Evolutionary conservation across 768 basidiomycete genomes (phyloP), one percentile per base, ranked within the genome.

Genomic region (Rhodotorula kratochvilovae): DNA sequence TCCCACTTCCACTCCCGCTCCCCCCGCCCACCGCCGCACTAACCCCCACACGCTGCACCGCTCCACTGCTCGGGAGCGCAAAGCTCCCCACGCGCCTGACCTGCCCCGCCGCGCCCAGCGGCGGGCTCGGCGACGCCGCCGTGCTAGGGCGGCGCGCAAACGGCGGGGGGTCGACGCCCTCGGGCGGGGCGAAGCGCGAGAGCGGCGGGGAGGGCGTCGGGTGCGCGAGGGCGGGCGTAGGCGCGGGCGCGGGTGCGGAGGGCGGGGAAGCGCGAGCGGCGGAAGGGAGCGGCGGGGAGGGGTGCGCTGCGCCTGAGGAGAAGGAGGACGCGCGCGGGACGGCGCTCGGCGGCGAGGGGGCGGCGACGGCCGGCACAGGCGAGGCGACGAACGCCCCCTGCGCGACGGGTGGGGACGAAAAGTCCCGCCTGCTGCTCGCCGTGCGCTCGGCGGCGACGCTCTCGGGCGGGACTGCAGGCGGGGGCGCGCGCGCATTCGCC

Each of bases 401-500:
- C 53, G 29, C 27, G 31, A 55, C 11, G 17, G 17, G 13, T 33
- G 31, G 54, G 76, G 54, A 55, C 3, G 54, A 1, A 2, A 10
- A 7, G 33, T 55, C 54, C 21, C 54, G 33, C 54, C 54, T 12
- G 17, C 19, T 13, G 29, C 6, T 35, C n/a, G n/a, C n/a, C 8
- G 54, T 35, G 25, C 16, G 33, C 25, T 55, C 33, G 8, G 54
- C 54, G 7, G 54, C 54, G 33, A 55, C 33, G 33, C 31, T 33
- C 17, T 55, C 54, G 3, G 54, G 33, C 33, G 54, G 54, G 2
- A 55, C 54, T 10, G 12, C 42, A 13, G 39, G 19, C 81, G 79
- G 29, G 76, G 73, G 57, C 67, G 59, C 55, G 71, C 69, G 66
- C 68, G 56, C 64, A 72, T 29, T 57, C 73, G 63, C 57, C 16